These are phyloP conservation scores for Termitomyces sp. DNA, from an alignment of 768 basidiomycete genomes.

Conservation along the genomic window DNA sequence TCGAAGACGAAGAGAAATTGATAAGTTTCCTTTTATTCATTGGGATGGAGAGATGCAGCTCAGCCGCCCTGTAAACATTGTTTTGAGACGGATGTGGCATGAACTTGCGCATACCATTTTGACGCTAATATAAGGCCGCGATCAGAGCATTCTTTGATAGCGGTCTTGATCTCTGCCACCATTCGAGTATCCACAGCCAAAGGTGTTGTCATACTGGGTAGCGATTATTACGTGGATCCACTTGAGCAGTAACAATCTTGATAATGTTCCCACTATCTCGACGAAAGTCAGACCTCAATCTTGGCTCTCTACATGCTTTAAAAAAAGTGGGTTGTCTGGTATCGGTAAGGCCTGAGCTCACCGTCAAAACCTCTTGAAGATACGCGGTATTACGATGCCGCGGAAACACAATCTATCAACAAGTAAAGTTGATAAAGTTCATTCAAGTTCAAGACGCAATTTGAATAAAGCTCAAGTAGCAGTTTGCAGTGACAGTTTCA, in stretches of 20 bases:
- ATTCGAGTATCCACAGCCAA: constrained; percentile 35
- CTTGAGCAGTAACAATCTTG: neutral
- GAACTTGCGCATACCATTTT: constrained; percentile 55
- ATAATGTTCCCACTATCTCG: neutral
- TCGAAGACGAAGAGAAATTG: constrained; percentile 16
- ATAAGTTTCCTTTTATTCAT: constrained; percentile 34
- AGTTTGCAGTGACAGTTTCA: too few species aligned
- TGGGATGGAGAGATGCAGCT: constrained; percentile 61
- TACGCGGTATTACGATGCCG: neutral
- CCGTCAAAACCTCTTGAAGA: neutral
- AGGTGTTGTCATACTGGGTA: constrained; percentile 15
- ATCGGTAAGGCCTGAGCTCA: neutral
- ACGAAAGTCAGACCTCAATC: neutral
- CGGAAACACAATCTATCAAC: neutral
- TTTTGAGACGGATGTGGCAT: neutral
- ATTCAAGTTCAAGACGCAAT: neutral
- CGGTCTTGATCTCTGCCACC: constrained; percentile 50
- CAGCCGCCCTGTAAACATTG: constrained; percentile 55
- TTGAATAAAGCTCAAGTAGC: too few species aligned
- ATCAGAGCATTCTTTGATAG: constrained; percentile 69
- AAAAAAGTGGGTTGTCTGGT: too few species aligned
- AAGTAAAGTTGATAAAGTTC: neutral
- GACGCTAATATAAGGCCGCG: constrained; percentile 65
- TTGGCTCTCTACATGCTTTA: neutral
- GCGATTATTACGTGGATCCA: neutral